phyloP scores from a whole-genome alignment of 2,329 filamentous ascomycete species.

The Plectosphaerella sp. region DNA sequence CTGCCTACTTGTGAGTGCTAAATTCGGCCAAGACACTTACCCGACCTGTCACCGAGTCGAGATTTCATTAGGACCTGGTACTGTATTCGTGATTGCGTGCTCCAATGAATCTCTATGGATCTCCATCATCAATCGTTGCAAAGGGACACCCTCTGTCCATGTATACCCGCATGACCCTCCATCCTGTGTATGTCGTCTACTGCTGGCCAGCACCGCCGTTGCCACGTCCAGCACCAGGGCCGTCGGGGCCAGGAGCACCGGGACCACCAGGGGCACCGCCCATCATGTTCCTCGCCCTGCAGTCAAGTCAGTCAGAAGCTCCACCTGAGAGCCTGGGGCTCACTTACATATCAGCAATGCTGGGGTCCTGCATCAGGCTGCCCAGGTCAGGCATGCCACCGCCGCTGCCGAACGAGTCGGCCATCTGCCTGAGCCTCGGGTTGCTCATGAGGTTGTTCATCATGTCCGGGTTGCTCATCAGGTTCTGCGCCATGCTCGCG shows the following conservation, averaged over 20 bases:
- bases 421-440: constrained; percentile 83
- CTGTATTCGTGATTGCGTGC: no score
- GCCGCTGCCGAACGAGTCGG: constrained; percentile 67
- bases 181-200: constrained; percentile 3
- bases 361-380: constrained; percentile 86
- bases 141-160: constrained; percentile 1
- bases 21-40: no score
- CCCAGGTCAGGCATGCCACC: constrained; percentile 88
- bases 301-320: constrained; percentile 1
- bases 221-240: constrained; percentile 18
- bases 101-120: no score
- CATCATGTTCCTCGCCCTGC: constrained; percentile 43
- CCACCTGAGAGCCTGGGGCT: background rate
- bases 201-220: constrained; percentile 7
- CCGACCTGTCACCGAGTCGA: no score
- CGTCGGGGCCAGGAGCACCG: constrained; percentile 18
- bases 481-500: constrained; percentile 89
- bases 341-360: constrained; percentile 86
- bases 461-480: constrained; percentile 95
- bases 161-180: constrained; percentile 8
- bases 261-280: constrained; percentile 25
- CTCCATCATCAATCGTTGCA: no score
- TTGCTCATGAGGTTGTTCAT: constrained; percentile 94
- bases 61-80: no score
- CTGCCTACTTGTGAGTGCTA: no score